A percentile compares a stretch with the other conserved stretches of the same genome.
phyloP scores from a whole-genome alignment of 345 rosid species.

The Psidium friedrichsthalianum region DNA sequence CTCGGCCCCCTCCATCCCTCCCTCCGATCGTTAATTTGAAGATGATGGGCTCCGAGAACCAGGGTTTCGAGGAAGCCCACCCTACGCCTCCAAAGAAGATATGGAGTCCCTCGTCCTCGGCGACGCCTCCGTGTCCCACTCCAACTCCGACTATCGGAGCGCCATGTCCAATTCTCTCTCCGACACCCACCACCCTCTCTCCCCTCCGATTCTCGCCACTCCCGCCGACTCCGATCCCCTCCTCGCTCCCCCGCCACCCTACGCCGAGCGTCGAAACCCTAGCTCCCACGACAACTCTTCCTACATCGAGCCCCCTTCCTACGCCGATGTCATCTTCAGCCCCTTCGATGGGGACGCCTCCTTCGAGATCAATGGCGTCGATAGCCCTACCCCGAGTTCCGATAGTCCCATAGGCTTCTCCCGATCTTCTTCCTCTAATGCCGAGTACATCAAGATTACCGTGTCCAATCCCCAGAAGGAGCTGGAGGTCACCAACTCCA shows the following conservation, averaged over 20 bases:
- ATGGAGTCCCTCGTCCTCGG: conserved; percentile 66
- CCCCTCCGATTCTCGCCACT: conserved; percentile 20
- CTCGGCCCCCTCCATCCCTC: neutral
- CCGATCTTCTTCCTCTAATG: conserved; percentile 46
- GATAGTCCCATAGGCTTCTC: conserved; percentile 32
- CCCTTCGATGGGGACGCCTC: conserved; percentile 53
- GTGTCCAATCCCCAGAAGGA: conserved; percentile 87
- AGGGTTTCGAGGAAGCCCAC: conserved; percentile 40
- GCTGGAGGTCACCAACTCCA: conserved; percentile 60
- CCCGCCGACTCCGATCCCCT: conserved; percentile 80
- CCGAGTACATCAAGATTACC: conserved; percentile 60
- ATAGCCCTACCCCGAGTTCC: conserved; percentile 23
- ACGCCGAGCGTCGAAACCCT: conserved; percentile 23
- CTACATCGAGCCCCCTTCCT: conserved; percentile 88
- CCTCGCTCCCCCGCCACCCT: conserved; percentile 27
- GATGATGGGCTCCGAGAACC: conserved; percentile 92
- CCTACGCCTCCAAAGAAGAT: conserved; percentile 46
- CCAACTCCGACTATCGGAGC: conserved; percentile 45
- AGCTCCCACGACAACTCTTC: conserved; percentile 22
- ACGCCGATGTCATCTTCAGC: conserved; percentile 75
- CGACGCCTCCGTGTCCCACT: conserved; percentile 15
- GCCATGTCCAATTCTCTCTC: conserved; percentile 43
- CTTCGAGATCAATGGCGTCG: conserved; percentile 50
- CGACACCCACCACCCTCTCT: conserved; percentile 45
- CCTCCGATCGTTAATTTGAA: neutral